Evolutionary conservation across 2,329 filamentous ascomycete genomes (phyloP), one percentile per base, ranked within the genome.

Genomic region (Curvularia spicifera): DNA sequence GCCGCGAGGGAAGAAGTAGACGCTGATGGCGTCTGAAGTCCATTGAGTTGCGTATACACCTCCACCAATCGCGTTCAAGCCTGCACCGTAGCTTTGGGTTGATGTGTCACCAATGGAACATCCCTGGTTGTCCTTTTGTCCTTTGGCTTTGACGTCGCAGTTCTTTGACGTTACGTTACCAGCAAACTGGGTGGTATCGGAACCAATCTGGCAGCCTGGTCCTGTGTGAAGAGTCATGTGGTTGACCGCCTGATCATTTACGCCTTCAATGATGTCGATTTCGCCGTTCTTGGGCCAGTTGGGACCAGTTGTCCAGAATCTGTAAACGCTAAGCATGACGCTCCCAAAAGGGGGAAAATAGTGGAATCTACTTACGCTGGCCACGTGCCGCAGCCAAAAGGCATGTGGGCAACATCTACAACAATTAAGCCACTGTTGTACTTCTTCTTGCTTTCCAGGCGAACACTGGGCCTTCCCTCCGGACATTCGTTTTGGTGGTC

Each of bases 1-100:
- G 61, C 75, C 76, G n/a, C 91, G 88, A 0, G 88, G 82, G 78
- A 96, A 97, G 83, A 91, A 94, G 86, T 88, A 97, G 64, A 96
- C 83, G 40, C 84, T 84, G 75, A 98, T 95, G 62, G 82, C 82
- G 0, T 84, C 73, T 29, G 84, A 82, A 1, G 89, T 91, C 91
- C 93, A 96, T 59, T 78, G 70, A 13, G 77, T 80, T 20, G 79
- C 81, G 63, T 79, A 83, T 45, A 83, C 77, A 48, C 77, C 80
- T 50, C 81, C 81, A 26, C 69, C 68, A 53, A 75, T 77, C 13
- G 63, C 53, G 69, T 83, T 89, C 75, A 89, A 84, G 0, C 74
- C 79, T 4, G 74, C 72, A 35, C 87, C 87, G 56, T 82, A 87
- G 51, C 74, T 77, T 35, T 69, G 63, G 24, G 77, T 73, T 31